Conservation (phyloP, 2,329 filamentous ascomycete genomes). For the Geosmithia putterillii region DNA sequence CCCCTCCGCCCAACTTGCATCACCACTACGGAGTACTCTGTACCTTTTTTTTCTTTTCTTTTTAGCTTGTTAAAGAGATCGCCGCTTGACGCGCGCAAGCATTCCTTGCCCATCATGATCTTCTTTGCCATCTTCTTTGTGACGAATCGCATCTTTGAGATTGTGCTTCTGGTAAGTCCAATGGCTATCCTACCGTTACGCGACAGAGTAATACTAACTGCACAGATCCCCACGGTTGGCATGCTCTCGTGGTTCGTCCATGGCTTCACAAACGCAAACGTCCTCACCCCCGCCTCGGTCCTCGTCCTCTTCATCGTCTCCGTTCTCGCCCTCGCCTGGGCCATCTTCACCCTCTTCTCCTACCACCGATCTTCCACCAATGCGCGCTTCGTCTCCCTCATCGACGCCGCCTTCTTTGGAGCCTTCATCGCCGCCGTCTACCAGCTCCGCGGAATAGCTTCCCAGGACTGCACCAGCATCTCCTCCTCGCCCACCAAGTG, state of each 20-base stretch:
- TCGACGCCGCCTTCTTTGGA: constrained; percentile 51
- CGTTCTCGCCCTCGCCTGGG: constrained; percentile 50
- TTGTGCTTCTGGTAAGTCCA: constrained; percentile 45
- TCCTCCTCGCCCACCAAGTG: constrained; percentile 39
- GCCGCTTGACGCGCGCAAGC: constrained; percentile 1
- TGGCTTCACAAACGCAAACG: constrained; percentile 42
- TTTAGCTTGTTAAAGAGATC: background rate
- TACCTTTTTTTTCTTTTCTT: background rate
- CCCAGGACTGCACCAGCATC: constrained; percentile 56
- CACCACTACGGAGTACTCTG: too few relatives aligned
- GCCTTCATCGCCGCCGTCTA: constrained; percentile 52
- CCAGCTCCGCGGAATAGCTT: constrained; percentile 43
- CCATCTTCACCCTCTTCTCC: constrained; percentile 51
- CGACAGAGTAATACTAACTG: background rate
- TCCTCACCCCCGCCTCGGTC: constrained; percentile 48
- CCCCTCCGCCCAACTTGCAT: background rate
- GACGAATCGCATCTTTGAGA: constrained; percentile 49
- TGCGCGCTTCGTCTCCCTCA: constrained; percentile 45
- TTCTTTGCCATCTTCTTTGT: constrained; percentile 54
- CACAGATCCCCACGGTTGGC: constrained; percentile 50
- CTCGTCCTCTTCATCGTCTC: constrained; percentile 57
- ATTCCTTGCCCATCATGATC: constrained; percentile 33
- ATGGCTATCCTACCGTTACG: background rate
- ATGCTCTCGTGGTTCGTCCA: constrained; percentile 57
- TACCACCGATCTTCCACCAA: constrained; percentile 52